phyloP scores from a whole-genome alignment of 257 asterid genomes.

The Handroanthus guayacan region DNA sequence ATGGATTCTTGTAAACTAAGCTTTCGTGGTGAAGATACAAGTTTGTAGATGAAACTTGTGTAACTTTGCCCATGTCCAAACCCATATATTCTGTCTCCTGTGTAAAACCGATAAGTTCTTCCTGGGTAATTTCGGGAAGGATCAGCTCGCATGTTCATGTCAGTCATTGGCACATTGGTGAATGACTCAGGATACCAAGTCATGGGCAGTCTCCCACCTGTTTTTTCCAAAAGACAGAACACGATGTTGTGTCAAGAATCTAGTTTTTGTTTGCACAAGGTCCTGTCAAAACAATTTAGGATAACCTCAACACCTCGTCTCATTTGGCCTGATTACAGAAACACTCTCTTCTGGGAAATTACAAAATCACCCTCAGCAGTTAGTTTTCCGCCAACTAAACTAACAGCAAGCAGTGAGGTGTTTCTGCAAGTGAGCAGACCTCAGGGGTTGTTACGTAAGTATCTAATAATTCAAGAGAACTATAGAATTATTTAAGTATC shows the following conservation, averaged over 20 bases:
- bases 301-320: too few species aligned
- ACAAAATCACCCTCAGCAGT: too few species aligned
- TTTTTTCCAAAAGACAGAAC: slow-evolving; percentile 17
- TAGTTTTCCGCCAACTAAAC: too few species aligned
- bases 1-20: slow-evolving; percentile 52
- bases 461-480: too few species aligned
- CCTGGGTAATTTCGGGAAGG: slow-evolving; percentile 83
- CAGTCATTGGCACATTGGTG: slow-evolving; percentile 76
- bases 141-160: slow-evolving; percentile 95
- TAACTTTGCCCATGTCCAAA: slow-evolving; percentile 92
- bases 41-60: slow-evolving; percentile 60
- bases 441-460: too few species aligned
- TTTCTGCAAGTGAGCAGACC: too few species aligned
- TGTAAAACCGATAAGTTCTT: slow-evolving; percentile 87
- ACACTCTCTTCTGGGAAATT: background rate
- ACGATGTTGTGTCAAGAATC: background rate
- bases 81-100: slow-evolving; percentile 66
- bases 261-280: background rate
- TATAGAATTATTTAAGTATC: too few species aligned
- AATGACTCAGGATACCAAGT: slow-evolving; percentile 96
- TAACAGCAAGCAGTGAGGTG: too few species aligned
- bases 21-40: slow-evolving; percentile 63
- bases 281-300: slow-evolving; percentile 1
- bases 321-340: too few species aligned
- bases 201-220: slow-evolving; percentile 86